Evolutionary conservation across 2,329 filamentous ascomycete species (phyloP).

Genomic region (Paraphaeosphaeria sporulosa): DNA sequence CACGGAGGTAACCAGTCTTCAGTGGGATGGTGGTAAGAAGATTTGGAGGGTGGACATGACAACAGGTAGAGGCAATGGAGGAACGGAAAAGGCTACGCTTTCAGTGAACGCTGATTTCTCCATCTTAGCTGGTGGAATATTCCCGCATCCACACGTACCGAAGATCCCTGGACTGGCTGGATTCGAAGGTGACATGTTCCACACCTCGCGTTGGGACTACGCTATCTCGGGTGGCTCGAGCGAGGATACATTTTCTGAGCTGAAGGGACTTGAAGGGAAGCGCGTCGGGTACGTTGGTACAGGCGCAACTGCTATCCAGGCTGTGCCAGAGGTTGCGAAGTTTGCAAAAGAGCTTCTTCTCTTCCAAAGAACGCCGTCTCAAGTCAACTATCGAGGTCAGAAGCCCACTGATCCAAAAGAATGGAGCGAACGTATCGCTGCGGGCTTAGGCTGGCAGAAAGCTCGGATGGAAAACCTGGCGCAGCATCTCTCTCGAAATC

Average conservation of each 20-base stretch:
- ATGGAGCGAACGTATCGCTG: constrained; percentile 49
- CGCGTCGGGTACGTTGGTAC: constrained; percentile 55
- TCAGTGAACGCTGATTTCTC: constrained; percentile 47
- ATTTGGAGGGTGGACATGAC: constrained; percentile 41
- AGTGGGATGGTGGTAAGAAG: constrained; percentile 55
- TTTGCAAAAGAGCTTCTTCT: background rate
- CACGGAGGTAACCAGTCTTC: constrained; percentile 41
- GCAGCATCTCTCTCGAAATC: constrained; percentile 29
- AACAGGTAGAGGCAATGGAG: constrained; percentile 24
- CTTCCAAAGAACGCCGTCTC: constrained; percentile 54
- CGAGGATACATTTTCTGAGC: constrained; percentile 28
- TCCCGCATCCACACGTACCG: constrained; percentile 55
- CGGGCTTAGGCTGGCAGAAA: constrained; percentile 56
- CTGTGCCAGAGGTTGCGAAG: background rate
- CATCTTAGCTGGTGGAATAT: constrained; percentile 50
- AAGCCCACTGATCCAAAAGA: constrained; percentile 52
- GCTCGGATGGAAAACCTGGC: constrained; percentile 54
- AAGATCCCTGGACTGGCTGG: constrained; percentile 49
- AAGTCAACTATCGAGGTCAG: constrained; percentile 46
- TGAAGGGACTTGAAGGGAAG: constrained; percentile 48
- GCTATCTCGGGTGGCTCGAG: constrained; percentile 49
- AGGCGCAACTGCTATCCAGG: constrained; percentile 47
- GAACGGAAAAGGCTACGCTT: constrained; percentile 15
- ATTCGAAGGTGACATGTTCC: constrained; percentile 53
- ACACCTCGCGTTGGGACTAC: constrained; percentile 56